These are phyloP conservation scores for Moringa oleifera DNA, from an alignment of 345 rosid genomes.

Conservation along the genomic window DNA sequence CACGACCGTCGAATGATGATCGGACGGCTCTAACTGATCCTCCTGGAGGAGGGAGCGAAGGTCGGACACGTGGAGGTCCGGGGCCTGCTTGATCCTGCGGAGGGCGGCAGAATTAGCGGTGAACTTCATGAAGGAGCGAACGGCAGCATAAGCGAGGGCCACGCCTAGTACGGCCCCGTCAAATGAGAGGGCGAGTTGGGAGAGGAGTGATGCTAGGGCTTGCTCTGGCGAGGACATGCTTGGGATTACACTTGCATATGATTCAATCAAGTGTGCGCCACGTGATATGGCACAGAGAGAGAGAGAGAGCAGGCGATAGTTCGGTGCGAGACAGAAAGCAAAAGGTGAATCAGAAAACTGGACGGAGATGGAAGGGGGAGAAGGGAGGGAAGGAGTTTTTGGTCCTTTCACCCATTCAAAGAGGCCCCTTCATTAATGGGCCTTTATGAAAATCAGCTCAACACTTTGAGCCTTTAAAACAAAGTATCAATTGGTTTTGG, in stretches of 20 bases:
- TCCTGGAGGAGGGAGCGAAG: constrained; percentile 54
- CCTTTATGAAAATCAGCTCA: too few species aligned
- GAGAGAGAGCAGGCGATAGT: too few species aligned
- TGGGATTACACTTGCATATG: too few species aligned
- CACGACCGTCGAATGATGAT: constrained; percentile 24
- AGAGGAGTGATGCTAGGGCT: constrained; percentile 41
- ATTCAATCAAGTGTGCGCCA: too few species aligned
- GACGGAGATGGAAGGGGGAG: too few species aligned
- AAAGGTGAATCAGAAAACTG: too few species aligned
- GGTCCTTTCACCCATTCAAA: too few species aligned
- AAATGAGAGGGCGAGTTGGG: constrained; percentile 66
- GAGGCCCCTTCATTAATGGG: too few species aligned
- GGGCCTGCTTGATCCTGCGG: constrained; percentile 46
- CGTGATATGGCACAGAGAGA: background rate
- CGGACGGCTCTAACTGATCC: constrained; percentile 17
- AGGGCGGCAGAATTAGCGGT: constrained; percentile 50
- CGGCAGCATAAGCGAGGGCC: constrained; percentile 61
- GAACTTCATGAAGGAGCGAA: constrained; percentile 45
- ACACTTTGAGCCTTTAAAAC: too few species aligned
- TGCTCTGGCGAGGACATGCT: constrained; percentile 78
- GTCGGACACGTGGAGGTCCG: constrained; percentile 46
- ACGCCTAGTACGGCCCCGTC: constrained; percentile 88
- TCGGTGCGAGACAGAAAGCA: too few species aligned
- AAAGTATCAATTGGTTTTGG: too few species aligned
- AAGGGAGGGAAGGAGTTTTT: too few species aligned